A percentile compares a stretch with the other conserved stretches of the same genome.
Evolutionary conservation across 768 basidiomycete genomes (phyloP).

Genomic region (Termitomyces sp.): DNA sequence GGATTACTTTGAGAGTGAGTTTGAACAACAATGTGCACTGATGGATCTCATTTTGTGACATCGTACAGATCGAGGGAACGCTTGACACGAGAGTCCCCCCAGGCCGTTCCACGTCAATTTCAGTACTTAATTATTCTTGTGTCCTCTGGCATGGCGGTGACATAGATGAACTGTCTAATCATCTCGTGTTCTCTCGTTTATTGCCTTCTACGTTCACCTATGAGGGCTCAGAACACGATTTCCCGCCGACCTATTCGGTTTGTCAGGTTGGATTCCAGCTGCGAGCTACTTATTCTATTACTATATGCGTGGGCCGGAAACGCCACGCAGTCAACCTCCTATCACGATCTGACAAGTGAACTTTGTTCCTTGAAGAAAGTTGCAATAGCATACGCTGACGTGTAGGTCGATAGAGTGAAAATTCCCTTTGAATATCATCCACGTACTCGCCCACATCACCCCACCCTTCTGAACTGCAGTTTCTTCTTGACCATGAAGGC

Average conservation of each 20-base stretch:
- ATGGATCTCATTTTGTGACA: neutral
- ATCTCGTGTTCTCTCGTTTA: slow-evolving; percentile 35
- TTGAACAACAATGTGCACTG: neutral
- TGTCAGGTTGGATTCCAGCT: slow-evolving; percentile 28
- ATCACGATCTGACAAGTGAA: slow-evolving; percentile 42
- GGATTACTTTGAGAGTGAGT: slow-evolving; percentile 42
- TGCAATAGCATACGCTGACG: neutral
- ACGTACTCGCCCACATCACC: slow-evolving; percentile 45
- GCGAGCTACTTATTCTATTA: slow-evolving; percentile 40
- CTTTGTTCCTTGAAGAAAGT: neutral
- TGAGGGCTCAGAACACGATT: slow-evolving; percentile 21
- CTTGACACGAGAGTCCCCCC: slow-evolving; percentile 33
- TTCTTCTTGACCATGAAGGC: slow-evolving; percentile 58
- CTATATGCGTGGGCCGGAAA: slow-evolving; percentile 32
- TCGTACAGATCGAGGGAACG: slow-evolving; percentile 34
- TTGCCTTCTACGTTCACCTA: slow-evolving; percentile 45
- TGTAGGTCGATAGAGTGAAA: slow-evolving; percentile 29
- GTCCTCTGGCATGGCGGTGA: slow-evolving; percentile 26
- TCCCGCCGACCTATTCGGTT: slow-evolving; percentile 46
- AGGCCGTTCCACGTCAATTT: slow-evolving; percentile 26
- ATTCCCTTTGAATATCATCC: slow-evolving; percentile 50
- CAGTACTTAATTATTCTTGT: slow-evolving; percentile 25
- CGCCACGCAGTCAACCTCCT: slow-evolving; percentile 37
- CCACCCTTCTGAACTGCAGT: slow-evolving; percentile 39
- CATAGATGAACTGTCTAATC: slow-evolving; percentile 18